Conservation (phyloP, 2,329 filamentous ascomycete species). For the Colletotrichum sp. region DNA sequence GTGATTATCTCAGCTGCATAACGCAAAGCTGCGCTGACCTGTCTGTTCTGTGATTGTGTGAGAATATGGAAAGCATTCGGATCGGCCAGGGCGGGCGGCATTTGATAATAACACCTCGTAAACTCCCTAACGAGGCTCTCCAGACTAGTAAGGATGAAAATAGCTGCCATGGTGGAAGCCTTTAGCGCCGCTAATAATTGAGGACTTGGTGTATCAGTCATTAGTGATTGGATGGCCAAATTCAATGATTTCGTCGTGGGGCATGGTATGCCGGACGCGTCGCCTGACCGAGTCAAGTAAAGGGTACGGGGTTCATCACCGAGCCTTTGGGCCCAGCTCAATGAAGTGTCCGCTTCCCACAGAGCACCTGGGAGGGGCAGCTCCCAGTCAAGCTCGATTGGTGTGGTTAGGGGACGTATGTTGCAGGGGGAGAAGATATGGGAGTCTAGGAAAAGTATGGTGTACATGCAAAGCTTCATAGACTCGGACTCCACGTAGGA, state of each 20-base stretch:
- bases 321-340: constrained; percentile 28
- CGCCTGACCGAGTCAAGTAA: constrained; percentile 12
- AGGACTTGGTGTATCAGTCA: constrained; percentile 30
- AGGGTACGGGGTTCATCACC: constrained; percentile 22
- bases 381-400: constrained; percentile 39
- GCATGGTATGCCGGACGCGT: constrained; percentile 21
- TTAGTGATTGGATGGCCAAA: constrained; percentile 34
- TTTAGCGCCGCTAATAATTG: constrained; percentile 27
- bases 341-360: constrained; percentile 33
- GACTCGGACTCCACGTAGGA: constrained; percentile 32
- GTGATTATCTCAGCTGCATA: constrained; percentile 24
- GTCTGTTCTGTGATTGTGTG: constrained; percentile 34
- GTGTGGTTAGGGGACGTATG: constrained; percentile 29
- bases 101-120: constrained; percentile 37
- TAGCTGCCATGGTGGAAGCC: constrained; percentile 29
- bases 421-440: constrained; percentile 34
- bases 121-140: constrained; percentile 33
- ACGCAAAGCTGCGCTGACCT: constrained; percentile 28
- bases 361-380: constrained; percentile 29
- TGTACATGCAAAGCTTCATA: constrained; percentile 32
- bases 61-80: constrained; percentile 36
- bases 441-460: constrained; percentile 32
- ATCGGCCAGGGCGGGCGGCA: constrained; percentile 33
- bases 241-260: constrained; percentile 29
- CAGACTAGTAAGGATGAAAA: constrained; percentile 32